Base-by-base conservation (phyloP, 2,329 filamentous ascomycete species). In the Pseudopithomyces chartarum region DNA sequence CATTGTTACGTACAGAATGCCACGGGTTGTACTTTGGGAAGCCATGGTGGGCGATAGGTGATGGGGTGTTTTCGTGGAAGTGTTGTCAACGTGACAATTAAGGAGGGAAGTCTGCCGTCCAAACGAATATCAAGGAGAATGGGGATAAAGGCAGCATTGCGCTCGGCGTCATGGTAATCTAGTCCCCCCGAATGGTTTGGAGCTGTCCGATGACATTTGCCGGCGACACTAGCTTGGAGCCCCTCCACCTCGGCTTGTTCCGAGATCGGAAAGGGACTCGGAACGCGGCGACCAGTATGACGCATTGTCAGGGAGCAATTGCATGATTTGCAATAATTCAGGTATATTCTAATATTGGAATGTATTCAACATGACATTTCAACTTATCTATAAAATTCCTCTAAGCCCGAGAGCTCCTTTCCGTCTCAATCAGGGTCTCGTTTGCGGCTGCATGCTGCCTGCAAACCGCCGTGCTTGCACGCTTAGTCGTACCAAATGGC, bases 401-500 rank as follows among this genome's bases (percentile, higher is more conserved):
- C 26, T 29, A 29, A 5, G 5, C 26, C 4, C 5, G 26, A 29
- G 8, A 29, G 5, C 8, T 4, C 26, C 5, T 5, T 29, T 8
- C 26, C 26, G 26, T 29, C 26, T 29, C 26, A 5, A 29, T 8
- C 26, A 29, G 5, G 26, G 26, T 8, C 20, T 29, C 8, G 22
- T 36, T n/a, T 13, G 11, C 11, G 6, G 11, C 12, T n/a, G 34
- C 34, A n/a, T 36, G 12, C 34, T 36, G 15, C 15, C 11, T 36
- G 11, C 15, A 11, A 36, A n/a, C 13, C 13, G 34, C 34, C 6
- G 10, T 26, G 11, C 17, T 36, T 23, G 32, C 19, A 13, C 11
- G 10, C 32, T 70, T 68, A 91, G 77, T 96, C 90, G 75, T 95
- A 95, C 92, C 92, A 96, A 61, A 96, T 92, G n/a, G 91, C 91